Conservation (phyloP, 352 stramenopile genomes). For the Pythium apleroticum region DNA sequence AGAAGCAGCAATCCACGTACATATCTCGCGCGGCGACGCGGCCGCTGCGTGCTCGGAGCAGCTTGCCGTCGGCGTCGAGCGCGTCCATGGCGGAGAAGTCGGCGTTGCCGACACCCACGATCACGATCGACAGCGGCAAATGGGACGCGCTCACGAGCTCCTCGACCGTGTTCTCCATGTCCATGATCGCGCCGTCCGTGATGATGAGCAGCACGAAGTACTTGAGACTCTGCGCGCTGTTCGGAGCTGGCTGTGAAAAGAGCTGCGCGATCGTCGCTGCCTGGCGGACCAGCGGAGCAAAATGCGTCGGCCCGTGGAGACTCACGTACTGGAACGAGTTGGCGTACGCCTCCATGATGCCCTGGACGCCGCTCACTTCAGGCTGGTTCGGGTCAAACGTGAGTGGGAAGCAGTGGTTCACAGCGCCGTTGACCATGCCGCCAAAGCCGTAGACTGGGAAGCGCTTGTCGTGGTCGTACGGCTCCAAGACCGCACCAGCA, state of each 20-base stretch:
- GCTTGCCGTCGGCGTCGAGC: conserved; percentile 56
- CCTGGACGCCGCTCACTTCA: conserved; percentile 60
- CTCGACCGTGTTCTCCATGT: conserved; percentile 74
- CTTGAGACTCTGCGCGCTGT: conserved; percentile 47
- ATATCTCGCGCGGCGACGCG: conserved; percentile 54
- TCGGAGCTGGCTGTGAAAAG: conserved; percentile 37
- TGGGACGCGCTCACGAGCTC: conserved; percentile 64
- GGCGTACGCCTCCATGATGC: conserved; percentile 60
- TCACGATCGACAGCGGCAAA: conserved; percentile 77
- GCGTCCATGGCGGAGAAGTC: conserved; percentile 70
- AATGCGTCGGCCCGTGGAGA: conserved; percentile 77
- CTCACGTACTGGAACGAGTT: conserved; percentile 66
- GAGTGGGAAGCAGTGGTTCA: conserved; percentile 74
- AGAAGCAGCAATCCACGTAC: conserved; percentile 35
- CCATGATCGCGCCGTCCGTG: conserved; percentile 74
- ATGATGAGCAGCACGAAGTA: conserved; percentile 80
- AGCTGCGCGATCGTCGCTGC: conserved; percentile 57
- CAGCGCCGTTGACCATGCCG: conserved; percentile 54
- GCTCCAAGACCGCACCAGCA: conserved; percentile 65
- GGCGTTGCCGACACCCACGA: conserved; percentile 78
- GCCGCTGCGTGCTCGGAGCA: conserved; percentile 44
- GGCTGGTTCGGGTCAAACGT: conserved; percentile 63
- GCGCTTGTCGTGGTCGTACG: conserved; percentile 71
- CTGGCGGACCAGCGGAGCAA: conserved; percentile 73
- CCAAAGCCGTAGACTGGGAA: conserved; percentile 86